A percentile compares a stretch with the other conserved stretches of the same genome.
These are phyloP conservation scores for Reticulascus tulasneorum DNA, from an alignment of 2,329 filamentous ascomycete genomes.

Conservation along the genomic window DNA sequence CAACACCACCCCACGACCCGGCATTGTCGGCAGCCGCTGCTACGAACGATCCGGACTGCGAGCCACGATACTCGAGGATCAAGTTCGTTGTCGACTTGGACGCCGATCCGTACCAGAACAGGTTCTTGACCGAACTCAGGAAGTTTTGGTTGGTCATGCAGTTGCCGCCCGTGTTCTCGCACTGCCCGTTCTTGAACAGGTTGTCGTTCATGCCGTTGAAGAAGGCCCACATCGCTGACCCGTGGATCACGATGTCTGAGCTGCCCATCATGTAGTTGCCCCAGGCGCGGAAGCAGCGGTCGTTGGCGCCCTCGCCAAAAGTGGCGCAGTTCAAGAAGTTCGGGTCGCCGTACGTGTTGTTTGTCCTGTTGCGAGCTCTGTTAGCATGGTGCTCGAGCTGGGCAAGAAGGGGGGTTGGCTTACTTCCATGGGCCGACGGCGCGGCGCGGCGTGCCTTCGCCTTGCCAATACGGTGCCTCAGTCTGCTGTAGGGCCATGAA, in stretches of 20 bases:
- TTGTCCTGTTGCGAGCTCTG: conserved; percentile 20
- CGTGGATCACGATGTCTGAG: conserved; percentile 25
- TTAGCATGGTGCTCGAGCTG: conserved; percentile 21
- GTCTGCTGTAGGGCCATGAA: conserved; percentile 41
- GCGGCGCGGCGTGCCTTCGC: conserved; percentile 22
- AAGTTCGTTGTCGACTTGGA: conserved; percentile 23
- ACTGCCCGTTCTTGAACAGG: conserved; percentile 17
- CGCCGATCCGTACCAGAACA: conserved; percentile 24
- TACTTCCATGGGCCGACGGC: conserved; percentile 35
- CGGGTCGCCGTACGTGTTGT: conserved; percentile 15
- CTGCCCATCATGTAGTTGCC: conserved; percentile 17
- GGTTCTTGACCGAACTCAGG: conserved; percentile 17
- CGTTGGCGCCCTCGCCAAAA: conserved; percentile 14
- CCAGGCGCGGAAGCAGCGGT: conserved; percentile 23
- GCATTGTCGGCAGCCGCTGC: conserved; percentile 17
- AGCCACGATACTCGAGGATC: conserved; percentile 25
- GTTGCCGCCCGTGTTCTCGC: conserved; percentile 17
- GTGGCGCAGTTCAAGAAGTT: conserved; percentile 17
- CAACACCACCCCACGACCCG: conserved; percentile 23
- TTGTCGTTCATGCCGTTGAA: conserved; percentile 26
- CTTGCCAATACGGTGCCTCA: conserved; percentile 41
- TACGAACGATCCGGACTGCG: conserved; percentile 12
- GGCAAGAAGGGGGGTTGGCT: conserved; percentile 12
- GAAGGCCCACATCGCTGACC: conserved; percentile 29
- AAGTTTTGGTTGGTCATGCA: conserved; percentile 20